Evolutionary conservation across 495 filamentous ascomycete genomes (phyloP).

Genomic region (Tuber aestivum): DNA sequence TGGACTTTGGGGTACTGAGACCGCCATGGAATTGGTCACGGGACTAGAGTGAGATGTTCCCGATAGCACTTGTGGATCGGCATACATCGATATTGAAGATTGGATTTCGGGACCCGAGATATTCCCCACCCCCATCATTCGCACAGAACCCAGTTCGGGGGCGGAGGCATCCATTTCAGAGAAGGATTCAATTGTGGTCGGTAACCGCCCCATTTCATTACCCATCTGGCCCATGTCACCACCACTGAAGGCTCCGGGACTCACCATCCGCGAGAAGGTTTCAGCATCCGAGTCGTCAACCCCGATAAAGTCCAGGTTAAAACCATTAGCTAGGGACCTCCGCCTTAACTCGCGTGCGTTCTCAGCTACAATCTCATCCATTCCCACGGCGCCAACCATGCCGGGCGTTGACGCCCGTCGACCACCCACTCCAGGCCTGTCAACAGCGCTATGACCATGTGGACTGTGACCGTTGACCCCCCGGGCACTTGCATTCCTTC

Average conservation of each 20-base stretch:
- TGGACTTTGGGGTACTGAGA: slow-evolving; percentile 38
- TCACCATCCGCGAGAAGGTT: slow-evolving; percentile 37
- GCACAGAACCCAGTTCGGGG: slow-evolving; percentile 33
- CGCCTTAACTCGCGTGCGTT: slow-evolving; percentile 36
- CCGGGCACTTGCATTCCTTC: slow-evolving; percentile 40
- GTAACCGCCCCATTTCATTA: slow-evolving; percentile 35
- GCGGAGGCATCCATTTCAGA: slow-evolving; percentile 34
- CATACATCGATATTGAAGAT: slow-evolving; percentile 39
- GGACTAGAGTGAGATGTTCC: slow-evolving; percentile 37
- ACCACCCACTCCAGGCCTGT: slow-evolving; percentile 29
- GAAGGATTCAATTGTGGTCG: slow-evolving; percentile 36
- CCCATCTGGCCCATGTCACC: slow-evolving; percentile 34
- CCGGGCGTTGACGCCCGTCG: slow-evolving; percentile 34
- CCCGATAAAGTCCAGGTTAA: slow-evolving; percentile 34
- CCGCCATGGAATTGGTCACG: slow-evolving; percentile 32
- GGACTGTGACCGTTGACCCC: slow-evolving; percentile 34
- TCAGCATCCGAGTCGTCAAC: slow-evolving; percentile 32
- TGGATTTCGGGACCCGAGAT: slow-evolving; percentile 41
- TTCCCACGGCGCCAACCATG: slow-evolving; percentile 37
- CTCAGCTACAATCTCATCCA: slow-evolving; percentile 41
- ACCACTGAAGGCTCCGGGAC: slow-evolving; percentile 29
- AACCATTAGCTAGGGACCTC: slow-evolving; percentile 41
- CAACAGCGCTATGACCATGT: slow-evolving; percentile 9
- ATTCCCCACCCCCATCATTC: slow-evolving; percentile 37
- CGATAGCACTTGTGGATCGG: slow-evolving; percentile 34